Conservation (phyloP, 2,329 filamentous ascomycete genomes). For the Atkinsonella texensis region DNA sequence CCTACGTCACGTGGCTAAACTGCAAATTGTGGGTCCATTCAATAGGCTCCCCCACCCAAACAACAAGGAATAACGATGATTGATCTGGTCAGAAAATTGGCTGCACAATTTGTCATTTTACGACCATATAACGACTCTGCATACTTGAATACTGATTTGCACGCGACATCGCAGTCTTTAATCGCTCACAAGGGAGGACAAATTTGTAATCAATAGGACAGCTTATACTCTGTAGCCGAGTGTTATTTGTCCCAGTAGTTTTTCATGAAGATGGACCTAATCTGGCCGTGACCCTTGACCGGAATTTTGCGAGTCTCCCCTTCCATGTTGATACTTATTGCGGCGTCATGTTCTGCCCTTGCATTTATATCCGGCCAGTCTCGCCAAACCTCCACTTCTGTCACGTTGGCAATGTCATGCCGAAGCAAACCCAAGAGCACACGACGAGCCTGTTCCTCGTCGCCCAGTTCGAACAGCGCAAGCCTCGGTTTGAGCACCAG, state of each 20-base stretch:
- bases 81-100: background rate
- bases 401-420: slow-evolving; percentile 16
- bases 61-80: background rate
- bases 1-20: slow-evolving; percentile 17
- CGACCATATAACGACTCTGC: no score
- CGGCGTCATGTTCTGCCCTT: slow-evolving; percentile 14
- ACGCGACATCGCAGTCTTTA: no score
- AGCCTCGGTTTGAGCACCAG: slow-evolving; percentile 35
- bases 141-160: no score
- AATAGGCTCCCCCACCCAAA: background rate
- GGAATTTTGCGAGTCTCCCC: slow-evolving; percentile 16
- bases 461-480: slow-evolving; percentile 60
- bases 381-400: slow-evolving; percentile 55
- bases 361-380: slow-evolving; percentile 44
- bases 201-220: background rate
- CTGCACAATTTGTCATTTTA: no score
- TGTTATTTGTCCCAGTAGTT: background rate
- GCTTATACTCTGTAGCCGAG: background rate
- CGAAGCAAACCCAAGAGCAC: slow-evolving; percentile 39
- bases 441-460: slow-evolving; percentile 52
- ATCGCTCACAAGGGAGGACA: background rate
- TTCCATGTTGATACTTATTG: slow-evolving; percentile 13
- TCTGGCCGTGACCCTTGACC: slow-evolving; percentile 34
- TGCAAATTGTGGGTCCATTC: slow-evolving; percentile 3
- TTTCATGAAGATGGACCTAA: slow-evolving; percentile 29